Conservation (phyloP, 2,329 filamentous ascomycete genomes). For the Colletotrichum australisinense region DNA sequence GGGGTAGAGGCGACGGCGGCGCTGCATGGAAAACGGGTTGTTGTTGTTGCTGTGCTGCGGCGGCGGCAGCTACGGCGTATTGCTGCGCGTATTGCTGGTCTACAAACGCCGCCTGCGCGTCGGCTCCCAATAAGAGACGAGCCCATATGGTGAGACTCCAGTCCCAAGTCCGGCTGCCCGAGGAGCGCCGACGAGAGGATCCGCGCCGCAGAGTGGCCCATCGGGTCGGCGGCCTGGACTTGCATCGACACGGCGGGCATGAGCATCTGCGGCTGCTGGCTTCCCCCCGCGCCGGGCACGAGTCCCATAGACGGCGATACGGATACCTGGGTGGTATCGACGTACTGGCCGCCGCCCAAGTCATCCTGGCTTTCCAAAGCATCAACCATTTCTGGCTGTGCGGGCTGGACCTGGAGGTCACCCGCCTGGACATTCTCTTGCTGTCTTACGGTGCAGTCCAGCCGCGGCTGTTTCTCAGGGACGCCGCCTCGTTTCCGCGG, state of each 20-base stretch:
- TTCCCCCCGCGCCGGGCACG: conserved; percentile 17
- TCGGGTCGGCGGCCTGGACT: conserved; percentile 19
- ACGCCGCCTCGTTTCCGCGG: too few relatives aligned
- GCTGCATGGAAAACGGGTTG: conserved; percentile 41
- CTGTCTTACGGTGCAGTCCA: too few relatives aligned
- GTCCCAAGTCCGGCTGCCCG: conserved; percentile 38
- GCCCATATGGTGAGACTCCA: conserved; percentile 48
- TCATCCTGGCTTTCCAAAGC: conserved; percentile 3
- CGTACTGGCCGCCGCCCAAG: conserved; percentile 20
- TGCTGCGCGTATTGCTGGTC: conserved; percentile 46
- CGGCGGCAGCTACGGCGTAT: conserved; percentile 38
- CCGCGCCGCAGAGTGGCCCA: conserved; percentile 21
- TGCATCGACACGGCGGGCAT: conserved; percentile 29
- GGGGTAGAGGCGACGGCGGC: conserved; percentile 20
- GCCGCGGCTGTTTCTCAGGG: too few relatives aligned
- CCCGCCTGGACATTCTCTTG: background rate
- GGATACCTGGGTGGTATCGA: conserved; percentile 24
- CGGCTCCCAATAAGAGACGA: conserved; percentile 54
- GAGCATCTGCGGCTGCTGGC: conserved; percentile 27
- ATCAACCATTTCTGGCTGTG: conserved; percentile 32
- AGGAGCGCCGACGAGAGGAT: conserved; percentile 26
- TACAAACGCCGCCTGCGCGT: conserved; percentile 50
- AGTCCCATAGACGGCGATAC: conserved; percentile 17
- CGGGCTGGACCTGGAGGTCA: background rate
- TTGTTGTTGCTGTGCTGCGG: background rate